Evolutionary conservation across 768 basidiomycete genomes (phyloP).

Genomic region (Lactarius psammicola): DNA sequence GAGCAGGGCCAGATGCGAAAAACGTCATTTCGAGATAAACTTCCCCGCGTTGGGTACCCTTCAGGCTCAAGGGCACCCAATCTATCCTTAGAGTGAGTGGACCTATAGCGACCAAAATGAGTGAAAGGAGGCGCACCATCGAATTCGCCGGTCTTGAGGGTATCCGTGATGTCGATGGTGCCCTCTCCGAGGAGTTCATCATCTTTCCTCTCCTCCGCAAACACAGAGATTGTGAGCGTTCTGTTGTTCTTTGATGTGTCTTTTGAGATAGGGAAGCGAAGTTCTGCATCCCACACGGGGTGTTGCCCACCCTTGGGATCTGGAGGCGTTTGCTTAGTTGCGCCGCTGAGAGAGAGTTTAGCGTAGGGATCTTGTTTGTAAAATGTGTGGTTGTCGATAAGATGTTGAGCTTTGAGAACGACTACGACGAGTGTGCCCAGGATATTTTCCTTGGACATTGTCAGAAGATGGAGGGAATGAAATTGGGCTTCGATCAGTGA

Average conservation of each 20-base stretch:
- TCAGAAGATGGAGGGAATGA: background rate
- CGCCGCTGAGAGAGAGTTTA: slow-evolving; percentile 56
- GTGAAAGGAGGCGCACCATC: slow-evolving; percentile 61
- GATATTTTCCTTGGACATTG: slow-evolving; percentile 24
- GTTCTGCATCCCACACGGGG: slow-evolving; percentile 89
- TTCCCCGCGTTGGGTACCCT: slow-evolving; percentile 73
- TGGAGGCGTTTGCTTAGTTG: slow-evolving; percentile 64
- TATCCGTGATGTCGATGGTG: slow-evolving; percentile 71
- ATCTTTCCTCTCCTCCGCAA: slow-evolving; percentile 73
- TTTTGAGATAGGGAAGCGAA: slow-evolving; percentile 71
- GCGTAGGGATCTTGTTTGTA: slow-evolving; percentile 92
- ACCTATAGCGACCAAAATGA: background rate
- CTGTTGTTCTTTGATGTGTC: slow-evolving; percentile 53
- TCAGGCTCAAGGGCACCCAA: slow-evolving; percentile 61
- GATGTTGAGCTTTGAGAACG: slow-evolving; percentile 79
- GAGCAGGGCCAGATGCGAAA: slow-evolving; percentile 68
- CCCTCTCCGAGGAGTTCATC: slow-evolving; percentile 76
- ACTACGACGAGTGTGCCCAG: slow-evolving; percentile 84
- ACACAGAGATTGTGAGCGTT: slow-evolving; percentile 73
- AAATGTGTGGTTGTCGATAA: slow-evolving; percentile 79
- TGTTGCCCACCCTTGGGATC: slow-evolving; percentile 89
- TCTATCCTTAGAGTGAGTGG: slow-evolving; percentile 40
- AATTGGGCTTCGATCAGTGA: background rate
- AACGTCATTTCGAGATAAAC: slow-evolving; percentile 93
- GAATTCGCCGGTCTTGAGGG: slow-evolving; percentile 82